These are phyloP conservation scores for Exophiala bonariae DNA, from an alignment of 2,329 filamentous ascomycete genomes.

Conservation along the genomic window DNA sequence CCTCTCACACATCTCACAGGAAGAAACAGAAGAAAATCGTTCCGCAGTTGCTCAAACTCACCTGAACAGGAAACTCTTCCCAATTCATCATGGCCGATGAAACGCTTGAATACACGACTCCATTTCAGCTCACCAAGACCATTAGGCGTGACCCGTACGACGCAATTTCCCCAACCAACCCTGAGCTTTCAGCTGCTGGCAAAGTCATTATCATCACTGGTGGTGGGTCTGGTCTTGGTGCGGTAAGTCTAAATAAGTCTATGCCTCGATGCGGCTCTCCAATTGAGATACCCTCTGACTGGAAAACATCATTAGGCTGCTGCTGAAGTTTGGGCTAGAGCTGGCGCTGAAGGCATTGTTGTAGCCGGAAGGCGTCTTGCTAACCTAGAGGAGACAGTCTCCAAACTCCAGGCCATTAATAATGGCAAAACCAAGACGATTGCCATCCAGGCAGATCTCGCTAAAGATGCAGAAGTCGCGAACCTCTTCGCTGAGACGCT, in stretches of 20 bases:
- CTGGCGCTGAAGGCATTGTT: neutral
- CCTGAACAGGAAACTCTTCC: too few relatives aligned
- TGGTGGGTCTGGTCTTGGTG: neutral
- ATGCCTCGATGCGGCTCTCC: too few relatives aligned
- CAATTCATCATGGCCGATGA: too few relatives aligned
- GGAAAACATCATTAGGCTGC: neutral
- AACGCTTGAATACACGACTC: neutral
- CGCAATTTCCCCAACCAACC: neutral
- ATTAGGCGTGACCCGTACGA: neutral
- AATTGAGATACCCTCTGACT: too few relatives aligned
- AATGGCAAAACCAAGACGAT: neutral
- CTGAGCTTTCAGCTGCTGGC: neutral
- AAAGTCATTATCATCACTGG: conserved; percentile 1
- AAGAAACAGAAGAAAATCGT: too few relatives aligned
- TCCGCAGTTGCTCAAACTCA: too few relatives aligned
- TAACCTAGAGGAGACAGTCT: neutral
- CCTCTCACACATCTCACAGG: too few relatives aligned
- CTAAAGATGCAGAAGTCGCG: neutral
- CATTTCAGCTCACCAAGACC: conserved; percentile 1
- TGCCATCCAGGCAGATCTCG: neutral
- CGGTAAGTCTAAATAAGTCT: too few relatives aligned
- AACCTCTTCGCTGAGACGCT: neutral
- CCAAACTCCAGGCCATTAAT: neutral
- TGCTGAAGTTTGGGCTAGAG: neutral
- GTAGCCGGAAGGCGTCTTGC: neutral